A percentile compares a stretch with the other conserved stretches of the same genome.
Conservation (phyloP, 768 basidiomycete species). For the Suillus variegatus region DNA sequence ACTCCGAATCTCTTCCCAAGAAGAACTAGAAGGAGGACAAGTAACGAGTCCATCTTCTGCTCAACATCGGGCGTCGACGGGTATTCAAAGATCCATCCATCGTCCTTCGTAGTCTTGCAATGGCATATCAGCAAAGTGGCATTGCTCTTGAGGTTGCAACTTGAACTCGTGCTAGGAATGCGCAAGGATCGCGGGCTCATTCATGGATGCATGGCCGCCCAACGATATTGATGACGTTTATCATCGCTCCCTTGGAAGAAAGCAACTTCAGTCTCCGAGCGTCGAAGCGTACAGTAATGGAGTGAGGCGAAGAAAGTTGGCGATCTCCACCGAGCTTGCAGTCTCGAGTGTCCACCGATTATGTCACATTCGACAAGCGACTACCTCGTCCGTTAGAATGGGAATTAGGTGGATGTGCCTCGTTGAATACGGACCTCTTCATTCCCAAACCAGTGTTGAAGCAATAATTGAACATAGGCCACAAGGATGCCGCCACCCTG, state of each 20-base stretch:
- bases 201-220: not conserved
- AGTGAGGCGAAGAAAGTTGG: not conserved
- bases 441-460: constrained; percentile 21
- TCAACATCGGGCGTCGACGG: not conserved
- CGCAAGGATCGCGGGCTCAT: not conserved
- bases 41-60: not conserved
- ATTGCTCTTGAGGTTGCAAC: not conserved
- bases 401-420: not conserved
- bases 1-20: not conserved
- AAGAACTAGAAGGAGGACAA: not conserved
- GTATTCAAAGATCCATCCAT: not conserved
- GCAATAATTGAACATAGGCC: constrained; percentile 21
- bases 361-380: not conserved
- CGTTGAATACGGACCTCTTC: constrained; percentile 29
- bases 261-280: no score
- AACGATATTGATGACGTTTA: not conserved
- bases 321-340: not conserved
- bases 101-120: not conserved
- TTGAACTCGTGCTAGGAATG: not conserved
- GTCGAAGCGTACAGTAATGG: no score
- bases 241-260: no score
- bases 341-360: not conserved
- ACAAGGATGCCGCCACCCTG: constrained; percentile 39
- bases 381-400: not conserved
- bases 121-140: not conserved